Evolutionary conservation across 768 basidiomycete species (phyloP).

Genomic region (Scleroderma bovista): DNA sequence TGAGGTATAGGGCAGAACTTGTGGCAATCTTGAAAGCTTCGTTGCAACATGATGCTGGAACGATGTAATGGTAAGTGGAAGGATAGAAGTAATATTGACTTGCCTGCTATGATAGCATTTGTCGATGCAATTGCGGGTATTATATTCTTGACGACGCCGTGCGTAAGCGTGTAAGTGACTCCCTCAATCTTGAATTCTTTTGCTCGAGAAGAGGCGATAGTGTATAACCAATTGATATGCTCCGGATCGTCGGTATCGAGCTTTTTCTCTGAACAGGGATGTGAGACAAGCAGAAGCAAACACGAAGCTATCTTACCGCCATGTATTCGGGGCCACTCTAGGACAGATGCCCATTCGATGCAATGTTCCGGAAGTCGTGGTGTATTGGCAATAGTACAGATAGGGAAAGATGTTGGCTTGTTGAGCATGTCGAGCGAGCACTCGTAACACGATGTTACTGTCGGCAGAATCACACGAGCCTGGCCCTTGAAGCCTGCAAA

Average conservation of each 20-base stretch:
- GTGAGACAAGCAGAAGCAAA: neutral
- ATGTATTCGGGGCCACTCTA: slow-evolving; percentile 95
- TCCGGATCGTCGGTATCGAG: slow-evolving; percentile 97
- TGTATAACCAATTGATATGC: slow-evolving; percentile 91
- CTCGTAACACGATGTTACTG: slow-evolving; percentile 94
- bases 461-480: slow-evolving; percentile 93
- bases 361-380: slow-evolving; percentile 98
- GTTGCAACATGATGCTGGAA: slow-evolving; percentile 89
- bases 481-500: slow-evolving; percentile 92
- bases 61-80: slow-evolving; percentile 5
- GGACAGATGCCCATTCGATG: slow-evolving; percentile 98
- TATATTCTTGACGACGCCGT: slow-evolving; percentile 99
- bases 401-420: slow-evolving; percentile 94
- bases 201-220: slow-evolving; percentile 74
- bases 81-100: slow-evolving; percentile 9
- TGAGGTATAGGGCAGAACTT: slow-evolving; percentile 86
- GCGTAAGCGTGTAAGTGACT: slow-evolving; percentile 95
- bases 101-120: slow-evolving; percentile 96
- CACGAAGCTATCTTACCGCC: slow-evolving; percentile 50
- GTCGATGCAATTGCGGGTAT: slow-evolving; percentile 99
- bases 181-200: slow-evolving; percentile 96
- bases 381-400: slow-evolving; percentile 98
- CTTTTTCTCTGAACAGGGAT: slow-evolving; percentile 61
- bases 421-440: slow-evolving; percentile 98
- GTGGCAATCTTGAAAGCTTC: slow-evolving; percentile 99